Evolutionary conservation across 805 yeast genomes (phyloP), one percentile per base, ranked within the genome.

Genomic region (Wickerhamomyces canadensis): DNA sequence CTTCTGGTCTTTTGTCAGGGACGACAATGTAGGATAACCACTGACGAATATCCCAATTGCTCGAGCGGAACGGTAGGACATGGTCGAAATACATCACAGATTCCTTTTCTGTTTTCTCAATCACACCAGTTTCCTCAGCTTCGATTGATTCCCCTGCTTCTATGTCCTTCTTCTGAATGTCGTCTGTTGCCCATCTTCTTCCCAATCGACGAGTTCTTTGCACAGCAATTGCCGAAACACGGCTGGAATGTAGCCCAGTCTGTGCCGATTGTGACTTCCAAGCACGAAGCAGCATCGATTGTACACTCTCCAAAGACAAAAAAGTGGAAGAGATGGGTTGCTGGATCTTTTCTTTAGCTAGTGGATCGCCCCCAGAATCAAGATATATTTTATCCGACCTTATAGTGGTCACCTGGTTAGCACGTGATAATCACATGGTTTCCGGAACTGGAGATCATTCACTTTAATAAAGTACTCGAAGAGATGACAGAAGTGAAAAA

Each of bases 91-190:
- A 80, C 10, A 80, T 43, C 40, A 80, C 51, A 0, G 80, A 64
- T 51, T 74, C 77, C 44, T 68, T 56, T 27, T 63, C 65, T 6
- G 68, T 61, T 45, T 72, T 73, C 30, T 67, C 65, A 35, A 76
- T 74, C 28, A 76, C 73, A 53, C 82, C 83, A 0, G 82, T 76
- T 27, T 65, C 74, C 12, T 66, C 70, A 3, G 76, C 78, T 30
- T 68, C 71, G 6, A 64, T 72, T 4, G 68, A 69, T 37, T 77
- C 84, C 36, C 80, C 83, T 6, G 70, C 64, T 41, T 71, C 72
- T 36, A 68, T 64, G 41, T 70, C 73, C 29, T 62, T 55, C 37
- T 62, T 60, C 32, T 64, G 65, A 31, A 67, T 67, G 34, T 65
- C 69, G 14, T 62, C 62, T 2, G 69, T 54, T 2, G 60, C 64